Evolutionary conservation across 2,329 filamentous ascomycete species (phyloP), one percentile per base, ranked within the genome.

Genomic region (Alternaria triticina): DNA sequence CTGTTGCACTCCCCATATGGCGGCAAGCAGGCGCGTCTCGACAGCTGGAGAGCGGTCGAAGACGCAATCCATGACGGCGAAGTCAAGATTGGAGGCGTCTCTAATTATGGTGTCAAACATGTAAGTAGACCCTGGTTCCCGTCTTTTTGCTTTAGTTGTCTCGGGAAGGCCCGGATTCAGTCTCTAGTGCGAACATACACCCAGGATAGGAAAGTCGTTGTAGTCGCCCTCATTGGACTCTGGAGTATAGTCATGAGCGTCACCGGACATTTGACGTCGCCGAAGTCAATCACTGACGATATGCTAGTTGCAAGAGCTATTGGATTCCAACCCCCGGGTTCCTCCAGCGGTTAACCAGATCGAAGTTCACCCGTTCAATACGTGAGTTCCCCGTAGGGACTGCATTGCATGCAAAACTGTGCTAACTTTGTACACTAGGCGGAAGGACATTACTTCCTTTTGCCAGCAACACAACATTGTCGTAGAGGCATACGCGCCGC

Each of bases 1-100:
- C 82, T 96, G 11, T 82, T 96, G 59, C 93, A 96, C 74, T 91
- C 89, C 51, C 93, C 92, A 0, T 93, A 93, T 70, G 92, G 92
- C 6, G 92, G 92, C 1, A 88, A 84, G 71, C 79, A 86, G 70
- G 89, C 88, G 8, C 84, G 92, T 5, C 77, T 91, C 55, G 89
- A 91, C 40, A 92, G 90, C 73, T 96, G 92, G 92, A 86, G 82
- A 69, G 92, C 92, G 0, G 82, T 96, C 1, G 90, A 93, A 70
- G 92, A 95, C 81, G 91, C 92, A 1, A 88, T 94, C 28, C 79
- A 86, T 5, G 89, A 88, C 2, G 91, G 92, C 0, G 89, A 94
- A 80, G 83, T 93, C 28, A 89, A 81, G 74, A 89, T 86, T 66
- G 91, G 88, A 23, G 92, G 92, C 0, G 90, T 96, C 1, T 92